Percentiles rank a stretch among this genome's conserved stretches.
Evolutionary conservation across 768 basidiomycete species (phyloP).

Genomic region (Leccinum subgranulosum): DNA sequence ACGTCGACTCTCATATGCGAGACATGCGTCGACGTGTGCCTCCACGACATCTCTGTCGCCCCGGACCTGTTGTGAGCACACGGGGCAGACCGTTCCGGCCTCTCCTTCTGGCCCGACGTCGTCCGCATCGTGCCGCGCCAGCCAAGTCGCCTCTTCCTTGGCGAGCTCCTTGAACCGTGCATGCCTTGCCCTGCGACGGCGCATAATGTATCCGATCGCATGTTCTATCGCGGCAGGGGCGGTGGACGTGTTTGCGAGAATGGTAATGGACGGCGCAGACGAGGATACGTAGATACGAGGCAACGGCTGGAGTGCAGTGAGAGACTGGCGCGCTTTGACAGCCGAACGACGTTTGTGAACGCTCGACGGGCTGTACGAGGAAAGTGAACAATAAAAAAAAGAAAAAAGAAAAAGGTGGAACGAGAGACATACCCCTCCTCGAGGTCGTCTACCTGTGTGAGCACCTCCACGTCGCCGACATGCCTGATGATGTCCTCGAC

Average conservation of each 20-base stretch:
- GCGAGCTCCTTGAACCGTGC: slow-evolving; percentile 64
- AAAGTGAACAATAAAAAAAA: slow-evolving; percentile 14
- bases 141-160: slow-evolving; percentile 50
- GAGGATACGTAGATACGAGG: slow-evolving; percentile 25
- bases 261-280: slow-evolving; percentile 9
- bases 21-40: slow-evolving; percentile 79
- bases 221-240: slow-evolving; percentile 42
- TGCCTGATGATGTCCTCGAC: slow-evolving; percentile 63
- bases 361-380: slow-evolving; percentile 22
- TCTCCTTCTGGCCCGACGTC: slow-evolving; percentile 34
- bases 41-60: slow-evolving; percentile 74
- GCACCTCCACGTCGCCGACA: slow-evolving; percentile 58
- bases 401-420: neutral
- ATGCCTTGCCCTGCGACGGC: slow-evolving; percentile 66
- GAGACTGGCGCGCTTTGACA: slow-evolving; percentile 39
- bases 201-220: slow-evolving; percentile 59
- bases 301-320: slow-evolving; percentile 26
- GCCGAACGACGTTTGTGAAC: slow-evolving; percentile 40
- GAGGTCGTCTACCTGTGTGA: slow-evolving; percentile 46
- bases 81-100: slow-evolving; percentile 61
- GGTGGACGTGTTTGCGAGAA: slow-evolving; percentile 20
- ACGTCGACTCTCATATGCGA: slow-evolving; percentile 51
- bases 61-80: slow-evolving; percentile 54
- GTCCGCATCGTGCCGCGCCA: slow-evolving; percentile 15
- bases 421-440: slow-evolving; percentile 49